A percentile compares a stretch with the other conserved stretches of the same genome.
Evolutionary conservation across 1,284 basidiomycete species (phyloP).

Genomic region (Tremellales sp.): DNA sequence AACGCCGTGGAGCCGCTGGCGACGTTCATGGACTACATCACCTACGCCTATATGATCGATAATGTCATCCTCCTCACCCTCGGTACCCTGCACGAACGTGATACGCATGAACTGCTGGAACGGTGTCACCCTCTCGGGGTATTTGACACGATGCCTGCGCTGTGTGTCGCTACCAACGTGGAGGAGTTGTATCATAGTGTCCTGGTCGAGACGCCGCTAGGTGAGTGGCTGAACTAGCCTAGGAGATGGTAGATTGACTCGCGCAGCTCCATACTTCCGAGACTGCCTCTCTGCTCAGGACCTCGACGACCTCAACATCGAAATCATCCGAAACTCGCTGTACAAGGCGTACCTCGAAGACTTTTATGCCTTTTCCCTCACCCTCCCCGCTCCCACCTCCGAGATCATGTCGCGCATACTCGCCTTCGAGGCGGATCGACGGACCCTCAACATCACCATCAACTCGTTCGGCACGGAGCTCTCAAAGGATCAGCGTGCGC

Average conservation of each 20-base stretch:
- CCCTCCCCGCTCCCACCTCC: constrained; percentile 76
- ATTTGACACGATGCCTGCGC: constrained; percentile 97
- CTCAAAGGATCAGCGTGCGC: constrained; percentile 91
- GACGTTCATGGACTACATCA: constrained; percentile 97
- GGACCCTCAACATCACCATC: constrained; percentile 97
- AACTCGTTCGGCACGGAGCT: constrained; percentile 97
- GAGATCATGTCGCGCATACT: constrained; percentile 88
- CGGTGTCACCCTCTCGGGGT: constrained; percentile 95
- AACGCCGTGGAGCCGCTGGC: constrained; percentile 88
- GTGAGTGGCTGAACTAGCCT: constrained; percentile 52
- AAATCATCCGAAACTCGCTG: constrained; percentile 99
- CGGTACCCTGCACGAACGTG: constrained; percentile 93
- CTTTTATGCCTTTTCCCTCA: constrained; percentile 79
- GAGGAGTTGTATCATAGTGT: constrained; percentile 97
- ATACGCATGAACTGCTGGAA: constrained; percentile 94
- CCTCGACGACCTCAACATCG: constrained; percentile 98
- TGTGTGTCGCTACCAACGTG: constrained; percentile 99
- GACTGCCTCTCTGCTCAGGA: constrained; percentile 93
- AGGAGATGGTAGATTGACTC: constrained; percentile 1
- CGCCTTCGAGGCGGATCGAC: constrained; percentile 92
- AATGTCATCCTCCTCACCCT: constrained; percentile 98
- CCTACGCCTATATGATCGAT: constrained; percentile 99
- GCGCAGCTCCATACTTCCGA: constrained; percentile 89
- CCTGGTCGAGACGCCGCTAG: constrained; percentile 93
- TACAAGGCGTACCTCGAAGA: constrained; percentile 99